A percentile compares a stretch with the other conserved stretches of the same genome.
phyloP scores from a whole-genome alignment of 2,329 filamentous ascomycete species.

The Calonectria pseudoreteaudii region DNA sequence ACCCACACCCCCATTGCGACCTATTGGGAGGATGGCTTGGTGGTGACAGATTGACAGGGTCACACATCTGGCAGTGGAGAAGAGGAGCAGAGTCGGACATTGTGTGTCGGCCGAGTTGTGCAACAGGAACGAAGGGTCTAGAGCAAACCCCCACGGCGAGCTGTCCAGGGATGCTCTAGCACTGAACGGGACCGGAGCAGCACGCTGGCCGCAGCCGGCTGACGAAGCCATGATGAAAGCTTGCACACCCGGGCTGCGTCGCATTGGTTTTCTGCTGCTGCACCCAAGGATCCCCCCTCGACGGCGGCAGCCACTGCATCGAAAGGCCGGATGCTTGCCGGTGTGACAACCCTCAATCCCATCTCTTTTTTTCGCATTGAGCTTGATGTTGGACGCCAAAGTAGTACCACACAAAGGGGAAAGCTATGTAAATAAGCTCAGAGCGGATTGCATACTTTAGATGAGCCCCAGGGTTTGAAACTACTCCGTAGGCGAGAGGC shows the following conservation, averaged over 20 bases:
- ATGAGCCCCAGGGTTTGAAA: constrained; percentile 8
- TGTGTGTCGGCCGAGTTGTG: constrained; percentile 20
- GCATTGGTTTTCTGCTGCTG: constrained; percentile 16
- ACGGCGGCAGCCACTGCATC: constrained; percentile 28
- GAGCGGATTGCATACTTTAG: background rate
- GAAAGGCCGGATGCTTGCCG: constrained; percentile 28
- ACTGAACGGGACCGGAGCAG: constrained; percentile 6
- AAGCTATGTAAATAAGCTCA: constrained; percentile 4
- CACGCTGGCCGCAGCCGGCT: constrained; percentile 9
- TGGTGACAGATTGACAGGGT: constrained; percentile 2
- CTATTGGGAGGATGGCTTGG: background rate
- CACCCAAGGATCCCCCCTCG: constrained; percentile 23
- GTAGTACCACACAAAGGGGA: constrained; percentile 4
- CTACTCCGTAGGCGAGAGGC: background rate
- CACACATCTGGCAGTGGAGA: constrained; percentile 38
- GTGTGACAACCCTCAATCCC: constrained; percentile 25
- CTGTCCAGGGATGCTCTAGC: background rate
- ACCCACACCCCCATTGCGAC: constrained; percentile 25
- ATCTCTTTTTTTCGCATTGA: constrained; percentile 14
- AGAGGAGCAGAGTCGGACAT: constrained; percentile 27
- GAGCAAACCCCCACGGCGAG: constrained; percentile 37
- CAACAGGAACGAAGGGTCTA: constrained; percentile 15
- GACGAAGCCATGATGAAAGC: constrained; percentile 25
- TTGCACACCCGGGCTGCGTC: constrained; percentile 20
- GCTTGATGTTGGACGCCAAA: background rate